Percentiles rank a stretch among this genome's conserved stretches.
Evolutionary conservation across 208 protist species (phyloP).

Genomic region (Leishmania aethiopica): DNA sequence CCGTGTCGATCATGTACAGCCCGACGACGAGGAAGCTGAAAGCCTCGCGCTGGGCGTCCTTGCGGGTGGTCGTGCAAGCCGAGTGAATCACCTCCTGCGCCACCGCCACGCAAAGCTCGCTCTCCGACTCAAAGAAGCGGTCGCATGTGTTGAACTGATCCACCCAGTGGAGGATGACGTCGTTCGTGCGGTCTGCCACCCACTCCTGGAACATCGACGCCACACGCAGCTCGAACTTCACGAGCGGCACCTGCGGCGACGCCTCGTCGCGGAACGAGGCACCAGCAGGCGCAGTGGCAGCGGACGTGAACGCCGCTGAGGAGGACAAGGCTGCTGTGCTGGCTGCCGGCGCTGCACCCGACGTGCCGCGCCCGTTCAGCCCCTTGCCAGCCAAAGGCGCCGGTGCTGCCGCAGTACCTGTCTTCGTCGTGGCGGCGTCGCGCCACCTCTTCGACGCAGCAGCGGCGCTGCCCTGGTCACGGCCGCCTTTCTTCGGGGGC

Average conservation of each 20-base stretch:
- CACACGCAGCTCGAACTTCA: slow-evolving; percentile 77
- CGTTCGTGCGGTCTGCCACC: slow-evolving; percentile 76
- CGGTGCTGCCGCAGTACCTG: neutral
- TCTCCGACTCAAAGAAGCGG: slow-evolving; percentile 46
- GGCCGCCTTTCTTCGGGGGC: slow-evolving; percentile 20
- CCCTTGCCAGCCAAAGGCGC: neutral
- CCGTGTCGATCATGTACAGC: slow-evolving; percentile 74
- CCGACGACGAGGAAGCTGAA: slow-evolving; percentile 83
- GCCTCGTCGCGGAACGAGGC: slow-evolving; percentile 21
- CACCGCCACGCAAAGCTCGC: slow-evolving; percentile 66
- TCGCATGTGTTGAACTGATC: slow-evolving; percentile 76
- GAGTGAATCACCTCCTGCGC: slow-evolving; percentile 75
- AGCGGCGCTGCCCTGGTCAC: neutral
- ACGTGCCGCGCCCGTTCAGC: slow-evolving; percentile 21
- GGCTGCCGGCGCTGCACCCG: neutral
- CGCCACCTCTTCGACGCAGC: slow-evolving; percentile 23
- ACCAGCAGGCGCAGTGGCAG: neutral
- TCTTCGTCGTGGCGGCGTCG: slow-evolving; percentile 1
- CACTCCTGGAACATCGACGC: slow-evolving; percentile 74
- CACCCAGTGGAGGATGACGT: slow-evolving; percentile 82
- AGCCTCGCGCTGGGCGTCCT: slow-evolving; percentile 82
- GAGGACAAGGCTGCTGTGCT: neutral
- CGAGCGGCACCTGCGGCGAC: slow-evolving; percentile 27
- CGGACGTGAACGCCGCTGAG: slow-evolving; percentile 2
- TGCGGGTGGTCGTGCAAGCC: slow-evolving; percentile 84